Evolutionary conservation across 768 basidiomycete genomes (phyloP), one percentile per base, ranked within the genome.

Genomic region (Grammothele lineata): DNA sequence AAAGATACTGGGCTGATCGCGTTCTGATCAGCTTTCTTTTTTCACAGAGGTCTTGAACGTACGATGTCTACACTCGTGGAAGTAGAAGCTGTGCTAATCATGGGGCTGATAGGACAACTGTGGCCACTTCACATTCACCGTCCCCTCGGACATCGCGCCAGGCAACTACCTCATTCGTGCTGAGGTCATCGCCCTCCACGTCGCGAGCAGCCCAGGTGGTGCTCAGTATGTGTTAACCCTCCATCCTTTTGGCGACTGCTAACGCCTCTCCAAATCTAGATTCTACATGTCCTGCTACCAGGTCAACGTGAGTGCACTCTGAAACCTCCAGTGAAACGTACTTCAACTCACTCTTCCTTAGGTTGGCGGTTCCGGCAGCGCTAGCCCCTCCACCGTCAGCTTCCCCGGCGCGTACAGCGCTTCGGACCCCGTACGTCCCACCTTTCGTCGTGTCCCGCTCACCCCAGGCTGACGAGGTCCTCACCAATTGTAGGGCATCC

Each of bases 51-150:
- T 69, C 30, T 54, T 71, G 30, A 69, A 70, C 53, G 62, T 61
- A 34, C 39, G 30, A 32, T 32, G 30, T 9, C 30, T 9, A 32
- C 8, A 32, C 30, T 8, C 30, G 15, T 15, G 8, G 30, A 32
- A 8, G 9, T 32, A 9, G 15, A 5, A n/a, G n/a, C 43, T 34
- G 15, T 22, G n/a, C n/a, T n/a, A n/a, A n/a, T n/a, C n/a, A n/a
- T n/a, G n/a, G n/a, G n/a, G n/a, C n/a, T n/a, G n/a, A 11, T 21
- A 72, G 69, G 68, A 75, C 44, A 77, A 78, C 61, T 78, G 75
- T 45, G 76, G 75, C n/a, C 74, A 76, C 57, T 76, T 65, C 55
- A 74, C 71, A 3, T 74, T 78, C 68, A 75, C 66, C 33, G 64
- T 75, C 24, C 74, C 74, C 10, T 36, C 53, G 2, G 63, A 61